These are phyloP conservation scores for Penicillium brevicompactum DNA, from an alignment of 2,329 filamentous ascomycete species.

Conservation along the genomic window DNA sequence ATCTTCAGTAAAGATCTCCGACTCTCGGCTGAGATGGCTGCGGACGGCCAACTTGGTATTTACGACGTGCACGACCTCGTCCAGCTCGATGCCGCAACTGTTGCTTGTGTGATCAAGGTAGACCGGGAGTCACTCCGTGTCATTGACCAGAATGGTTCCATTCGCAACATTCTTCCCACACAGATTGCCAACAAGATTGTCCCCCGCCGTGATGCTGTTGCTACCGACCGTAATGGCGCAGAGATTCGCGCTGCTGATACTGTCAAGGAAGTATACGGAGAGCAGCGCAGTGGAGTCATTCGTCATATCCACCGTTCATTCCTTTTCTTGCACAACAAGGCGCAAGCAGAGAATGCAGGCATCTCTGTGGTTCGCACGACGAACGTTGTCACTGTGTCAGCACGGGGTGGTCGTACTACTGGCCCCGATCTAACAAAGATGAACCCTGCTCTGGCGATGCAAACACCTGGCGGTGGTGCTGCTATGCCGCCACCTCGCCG, in stretches of 20 bases:
- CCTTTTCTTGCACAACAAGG: conserved; percentile 84
- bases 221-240: conserved; percentile 88
- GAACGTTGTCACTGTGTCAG: conserved; percentile 88
- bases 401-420: conserved; percentile 81
- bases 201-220: conserved; percentile 79
- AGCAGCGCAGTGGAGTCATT: conserved; percentile 83
- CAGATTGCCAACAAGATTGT: conserved; percentile 90
- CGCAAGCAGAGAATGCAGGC: conserved; percentile 81
- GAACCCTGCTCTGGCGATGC: conserved; percentile 84
- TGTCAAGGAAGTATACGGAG: conserved; percentile 85
- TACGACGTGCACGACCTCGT: conserved; percentile 93
- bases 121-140: conserved; percentile 90
- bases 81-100: conserved; percentile 87
- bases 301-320: conserved; percentile 93
- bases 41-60: conserved; percentile 77
- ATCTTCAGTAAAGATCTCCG: conserved; percentile 97
- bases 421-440: conserved; percentile 82
- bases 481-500: conserved; percentile 70
- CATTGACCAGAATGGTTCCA: conserved; percentile 85
- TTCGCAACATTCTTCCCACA: conserved; percentile 80
- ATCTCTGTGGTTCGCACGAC: conserved; percentile 85
- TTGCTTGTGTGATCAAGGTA: conserved; percentile 91
- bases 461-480: conserved; percentile 53
- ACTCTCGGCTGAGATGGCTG: conserved; percentile 88
- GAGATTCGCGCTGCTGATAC: conserved; percentile 92